These are phyloP conservation scores for Raffaelea ambrosiae DNA, from an alignment of 2,329 filamentous ascomycete genomes.

Conservation along the genomic window DNA sequence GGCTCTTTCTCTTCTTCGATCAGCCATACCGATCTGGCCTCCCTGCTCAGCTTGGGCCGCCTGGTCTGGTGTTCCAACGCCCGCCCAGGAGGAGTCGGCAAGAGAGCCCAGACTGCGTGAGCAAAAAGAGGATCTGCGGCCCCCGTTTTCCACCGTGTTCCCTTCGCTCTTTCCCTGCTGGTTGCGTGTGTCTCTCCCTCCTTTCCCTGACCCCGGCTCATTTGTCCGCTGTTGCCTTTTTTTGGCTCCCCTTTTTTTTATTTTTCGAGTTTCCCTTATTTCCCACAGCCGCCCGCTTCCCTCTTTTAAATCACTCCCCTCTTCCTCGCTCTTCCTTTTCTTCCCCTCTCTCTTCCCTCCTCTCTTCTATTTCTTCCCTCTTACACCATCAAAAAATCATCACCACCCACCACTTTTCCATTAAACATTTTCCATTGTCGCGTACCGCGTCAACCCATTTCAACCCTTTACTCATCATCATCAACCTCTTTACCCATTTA, in stretches of 20 bases:
- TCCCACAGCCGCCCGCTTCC: background rate
- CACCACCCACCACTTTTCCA: slow-evolving; percentile 18
- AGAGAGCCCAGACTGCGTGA: too few relatives aligned
- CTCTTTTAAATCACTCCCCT: slow-evolving; percentile 7
- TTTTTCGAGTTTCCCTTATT: background rate
- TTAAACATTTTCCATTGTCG: slow-evolving; percentile 17
- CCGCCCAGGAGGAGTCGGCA: too few relatives aligned
- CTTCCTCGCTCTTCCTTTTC: slow-evolving; percentile 7
- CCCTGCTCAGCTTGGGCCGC: background rate
- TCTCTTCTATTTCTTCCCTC: slow-evolving; percentile 5
- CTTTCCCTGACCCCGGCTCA: background rate
- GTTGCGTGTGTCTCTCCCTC: background rate
- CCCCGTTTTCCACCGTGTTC: too few relatives aligned
- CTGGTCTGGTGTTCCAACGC: background rate
- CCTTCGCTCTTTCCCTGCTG: background rate
- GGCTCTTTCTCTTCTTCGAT: too few relatives aligned
- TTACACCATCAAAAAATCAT: slow-evolving; percentile 14
- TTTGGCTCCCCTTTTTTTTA: background rate
- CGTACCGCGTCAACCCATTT: slow-evolving; percentile 17
- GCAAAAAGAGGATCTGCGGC: too few relatives aligned
- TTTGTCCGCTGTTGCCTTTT: background rate
- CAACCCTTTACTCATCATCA: slow-evolving; percentile 20
- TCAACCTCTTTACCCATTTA: slow-evolving; percentile 23
- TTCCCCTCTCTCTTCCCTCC: slow-evolving; percentile 3
- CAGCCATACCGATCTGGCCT: slow-evolving; percentile 8